Conservation (phyloP, 2,329 filamentous ascomycete species). For the Fusarium lateritium region DNA sequence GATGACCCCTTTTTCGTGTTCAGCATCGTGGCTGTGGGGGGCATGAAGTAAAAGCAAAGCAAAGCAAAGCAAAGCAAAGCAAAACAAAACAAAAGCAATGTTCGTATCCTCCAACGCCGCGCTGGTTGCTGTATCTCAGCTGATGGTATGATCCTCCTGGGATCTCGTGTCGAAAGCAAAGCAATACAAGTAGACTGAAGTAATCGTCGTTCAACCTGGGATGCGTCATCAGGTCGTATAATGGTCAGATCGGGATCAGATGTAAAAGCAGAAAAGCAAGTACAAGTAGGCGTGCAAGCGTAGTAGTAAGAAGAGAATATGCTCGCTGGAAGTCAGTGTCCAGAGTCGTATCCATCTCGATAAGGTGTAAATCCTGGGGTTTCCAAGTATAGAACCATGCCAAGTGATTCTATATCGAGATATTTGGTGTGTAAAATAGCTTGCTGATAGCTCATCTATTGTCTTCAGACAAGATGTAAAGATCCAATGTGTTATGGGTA, state of each 20-base stretch:
- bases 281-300: background rate
- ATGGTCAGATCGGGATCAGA: background rate
- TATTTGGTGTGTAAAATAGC: background rate
- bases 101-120: background rate
- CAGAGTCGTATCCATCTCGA: background rate
- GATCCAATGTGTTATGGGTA: background rate
- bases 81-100: background rate
- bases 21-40: background rate
- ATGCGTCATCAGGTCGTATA: too few relatives aligned
- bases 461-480: constrained; percentile 1
- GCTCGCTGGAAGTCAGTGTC: background rate
- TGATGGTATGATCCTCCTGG: background rate
- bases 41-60: background rate
- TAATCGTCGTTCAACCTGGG: background rate
- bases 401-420: background rate
- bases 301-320: background rate
- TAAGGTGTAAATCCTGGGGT: background rate
- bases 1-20: background rate
- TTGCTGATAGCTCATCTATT: background rate
- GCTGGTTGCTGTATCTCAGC: background rate
- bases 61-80: background rate
- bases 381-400: background rate
- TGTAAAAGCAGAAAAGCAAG: background rate
- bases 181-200: background rate
- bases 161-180: background rate